A percentile compares a stretch with the other conserved stretches of the same genome.
phyloP scores from a whole-genome alignment of 2,329 filamentous ascomycete genomes.

The Saccharata proteae region DNA sequence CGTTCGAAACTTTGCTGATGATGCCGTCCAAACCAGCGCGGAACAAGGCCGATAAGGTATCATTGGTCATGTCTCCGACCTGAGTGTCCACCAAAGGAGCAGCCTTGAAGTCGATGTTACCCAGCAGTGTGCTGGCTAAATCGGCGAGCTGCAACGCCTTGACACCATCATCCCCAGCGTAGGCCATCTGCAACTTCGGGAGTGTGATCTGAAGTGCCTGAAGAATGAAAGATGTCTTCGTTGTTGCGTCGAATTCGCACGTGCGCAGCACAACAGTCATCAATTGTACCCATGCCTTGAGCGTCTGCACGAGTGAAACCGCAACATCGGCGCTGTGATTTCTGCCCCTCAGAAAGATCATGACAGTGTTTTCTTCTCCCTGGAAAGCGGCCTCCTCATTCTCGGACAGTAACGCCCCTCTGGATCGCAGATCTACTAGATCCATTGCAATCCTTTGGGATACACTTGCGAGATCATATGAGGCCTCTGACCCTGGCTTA shows the following conservation, averaged over 20 bases:
- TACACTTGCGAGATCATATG: too few relatives aligned
- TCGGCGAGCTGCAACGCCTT: constrained; percentile 67
- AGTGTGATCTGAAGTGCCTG: constrained; percentile 79
- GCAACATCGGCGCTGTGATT: constrained; percentile 38
- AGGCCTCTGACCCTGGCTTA: not conserved
- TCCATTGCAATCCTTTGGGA: too few relatives aligned
- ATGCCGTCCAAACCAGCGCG: constrained; percentile 74
- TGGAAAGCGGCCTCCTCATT: too few relatives aligned
- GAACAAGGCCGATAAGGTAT: constrained; percentile 86
- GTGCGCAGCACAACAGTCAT: constrained; percentile 71
- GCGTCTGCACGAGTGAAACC: constrained; percentile 47
- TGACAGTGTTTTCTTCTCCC: too few relatives aligned
- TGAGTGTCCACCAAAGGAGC: constrained; percentile 14
- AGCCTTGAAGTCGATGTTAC: constrained; percentile 51
- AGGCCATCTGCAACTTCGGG: constrained; percentile 71
- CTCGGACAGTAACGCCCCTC: too few relatives aligned
- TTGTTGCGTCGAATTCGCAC: constrained; percentile 63
- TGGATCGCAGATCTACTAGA: too few relatives aligned
- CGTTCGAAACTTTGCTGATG: constrained; percentile 56
- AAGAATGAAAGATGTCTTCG: constrained; percentile 66
- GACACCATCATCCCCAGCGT: constrained; percentile 52
- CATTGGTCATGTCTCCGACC: constrained; percentile 60
- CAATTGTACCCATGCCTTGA: constrained; percentile 76
- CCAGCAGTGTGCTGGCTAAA: constrained; percentile 61
- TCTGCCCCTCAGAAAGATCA: constrained; percentile 51